Conservation (phyloP, 352 stramenopile species). For the Phytophthora capsici region DNA sequence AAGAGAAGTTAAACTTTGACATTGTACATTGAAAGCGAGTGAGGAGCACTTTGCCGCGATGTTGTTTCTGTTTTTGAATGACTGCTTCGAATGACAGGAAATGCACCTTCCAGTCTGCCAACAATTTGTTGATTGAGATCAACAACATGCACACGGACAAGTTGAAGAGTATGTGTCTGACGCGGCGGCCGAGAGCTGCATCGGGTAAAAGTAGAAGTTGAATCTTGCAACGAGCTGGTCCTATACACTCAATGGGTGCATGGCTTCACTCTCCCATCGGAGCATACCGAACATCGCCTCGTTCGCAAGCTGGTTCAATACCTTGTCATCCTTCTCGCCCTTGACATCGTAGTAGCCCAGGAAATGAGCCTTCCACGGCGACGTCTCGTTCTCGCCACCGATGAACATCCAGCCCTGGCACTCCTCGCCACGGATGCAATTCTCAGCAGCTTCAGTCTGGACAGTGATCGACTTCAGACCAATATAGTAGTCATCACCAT, state of each 20-base stretch:
- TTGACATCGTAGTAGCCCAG: slow-evolving; percentile 86
- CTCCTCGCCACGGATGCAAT: slow-evolving; percentile 83
- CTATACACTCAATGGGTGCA: slow-evolving; percentile 82
- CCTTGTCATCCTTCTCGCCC: slow-evolving; percentile 85
- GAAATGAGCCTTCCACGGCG: slow-evolving; percentile 81
- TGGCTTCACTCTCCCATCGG: slow-evolving; percentile 86
- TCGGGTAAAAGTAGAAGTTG: not conserved
- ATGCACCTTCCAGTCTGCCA: slow-evolving; percentile 6
- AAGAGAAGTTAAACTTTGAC: too few species aligned
- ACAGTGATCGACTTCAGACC: slow-evolving; percentile 78
- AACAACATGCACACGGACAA: slow-evolving; percentile 15
- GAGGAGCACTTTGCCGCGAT: slow-evolving; percentile 2
- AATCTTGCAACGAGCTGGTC: not conserved
- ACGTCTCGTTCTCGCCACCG: slow-evolving; percentile 66
- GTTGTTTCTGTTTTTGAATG: slow-evolving; percentile 16
- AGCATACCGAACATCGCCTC: slow-evolving; percentile 89
- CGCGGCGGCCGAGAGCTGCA: not conserved
- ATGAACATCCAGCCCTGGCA: slow-evolving; percentile 88
- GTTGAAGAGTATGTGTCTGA: slow-evolving; percentile 13
- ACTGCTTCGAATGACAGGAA: too few species aligned
- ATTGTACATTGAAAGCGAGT: slow-evolving; percentile 15
- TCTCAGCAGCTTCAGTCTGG: slow-evolving; percentile 74
- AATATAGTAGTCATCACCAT: slow-evolving; percentile 83
- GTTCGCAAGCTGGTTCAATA: slow-evolving; percentile 83
- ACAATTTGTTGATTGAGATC: slow-evolving; percentile 13